Conservation (phyloP, 2,329 filamentous ascomycete species). For the Tolypocladium tundrense region DNA sequence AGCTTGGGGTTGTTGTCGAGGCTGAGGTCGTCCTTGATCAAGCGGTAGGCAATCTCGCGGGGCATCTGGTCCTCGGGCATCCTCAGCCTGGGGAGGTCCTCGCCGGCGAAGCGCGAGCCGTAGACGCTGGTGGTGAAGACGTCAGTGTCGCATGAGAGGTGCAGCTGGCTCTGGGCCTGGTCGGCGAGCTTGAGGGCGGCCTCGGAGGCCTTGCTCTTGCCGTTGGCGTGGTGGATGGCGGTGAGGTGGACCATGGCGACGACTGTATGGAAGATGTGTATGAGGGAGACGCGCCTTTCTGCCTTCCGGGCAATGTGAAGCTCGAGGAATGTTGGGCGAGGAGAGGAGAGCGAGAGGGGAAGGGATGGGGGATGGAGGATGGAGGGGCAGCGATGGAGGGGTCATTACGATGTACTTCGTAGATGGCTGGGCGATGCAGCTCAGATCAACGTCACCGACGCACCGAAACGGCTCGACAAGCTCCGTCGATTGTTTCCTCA, state of each 20-base stretch:
- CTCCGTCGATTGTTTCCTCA: background rate
- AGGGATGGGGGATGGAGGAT: background rate
- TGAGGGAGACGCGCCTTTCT: background rate
- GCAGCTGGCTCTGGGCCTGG: slow-evolving; percentile 25
- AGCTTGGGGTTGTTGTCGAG: slow-evolving; percentile 87
- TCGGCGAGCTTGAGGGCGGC: slow-evolving; percentile 20
- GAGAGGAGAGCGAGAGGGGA: background rate
- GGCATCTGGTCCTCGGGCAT: slow-evolving; percentile 93
- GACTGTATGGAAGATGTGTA: background rate
- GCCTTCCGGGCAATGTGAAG: background rate
- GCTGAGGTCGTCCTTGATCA: slow-evolving; percentile 93
- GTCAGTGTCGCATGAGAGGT: slow-evolving; percentile 41
- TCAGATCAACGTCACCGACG: background rate
- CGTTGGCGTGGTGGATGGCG: slow-evolving; percentile 24
- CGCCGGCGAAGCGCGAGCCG: slow-evolving; percentile 70
- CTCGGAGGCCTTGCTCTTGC: background rate
- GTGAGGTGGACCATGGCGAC: slow-evolving; percentile 41
- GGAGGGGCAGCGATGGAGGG: background rate
- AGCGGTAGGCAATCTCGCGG: slow-evolving; percentile 80
- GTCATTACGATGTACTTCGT: background rate
- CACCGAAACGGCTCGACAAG: background rate
- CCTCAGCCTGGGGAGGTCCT: slow-evolving; percentile 70
- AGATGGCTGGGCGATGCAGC: too few relatives aligned
- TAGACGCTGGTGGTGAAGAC: slow-evolving; percentile 73
- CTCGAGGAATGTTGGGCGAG: background rate